These are phyloP conservation scores for Macaranga tanarius DNA, from an alignment of 441 rosid genomes.

Conservation along the genomic window DNA sequence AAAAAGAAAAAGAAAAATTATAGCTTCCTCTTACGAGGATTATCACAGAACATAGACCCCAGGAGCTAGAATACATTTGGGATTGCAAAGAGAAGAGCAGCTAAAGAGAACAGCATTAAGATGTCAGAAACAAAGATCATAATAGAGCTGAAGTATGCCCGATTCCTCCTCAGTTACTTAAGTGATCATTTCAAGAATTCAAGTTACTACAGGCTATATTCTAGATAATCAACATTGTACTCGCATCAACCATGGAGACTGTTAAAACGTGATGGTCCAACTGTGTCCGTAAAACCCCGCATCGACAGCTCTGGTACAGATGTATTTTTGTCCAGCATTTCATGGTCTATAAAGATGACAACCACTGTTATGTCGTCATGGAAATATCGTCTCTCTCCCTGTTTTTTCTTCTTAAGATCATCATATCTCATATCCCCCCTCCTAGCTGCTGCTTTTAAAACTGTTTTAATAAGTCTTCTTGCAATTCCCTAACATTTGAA, in stretches of 20 bases:
- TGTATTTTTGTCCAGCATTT: conserved; percentile 37
- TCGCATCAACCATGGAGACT: conserved; percentile 42
- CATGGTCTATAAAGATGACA: conserved; percentile 74
- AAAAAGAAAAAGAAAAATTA: background rate
- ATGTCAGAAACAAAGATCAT: too few relatives aligned
- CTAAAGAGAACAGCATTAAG: too few relatives aligned
- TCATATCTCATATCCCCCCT: conserved; percentile 66
- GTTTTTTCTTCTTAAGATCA: conserved; percentile 63
- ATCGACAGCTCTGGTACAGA: conserved; percentile 64
- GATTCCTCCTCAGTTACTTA: background rate
- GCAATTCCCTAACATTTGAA: conserved; percentile 66
- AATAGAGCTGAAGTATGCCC: background rate
- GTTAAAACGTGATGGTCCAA: conserved; percentile 70
- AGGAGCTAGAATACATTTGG: conserved; percentile 7
- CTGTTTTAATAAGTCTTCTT: conserved; percentile 62
- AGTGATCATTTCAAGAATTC: background rate
- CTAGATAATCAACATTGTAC: conserved; percentile 28
- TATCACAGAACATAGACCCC: conserved; percentile 10
- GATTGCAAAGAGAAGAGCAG: background rate
- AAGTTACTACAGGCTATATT: background rate
- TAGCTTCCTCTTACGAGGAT: conserved; percentile 12
- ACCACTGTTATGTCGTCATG: conserved; percentile 92
- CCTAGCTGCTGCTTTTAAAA: conserved; percentile 66
- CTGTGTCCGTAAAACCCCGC: conserved; percentile 56
- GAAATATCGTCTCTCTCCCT: conserved; percentile 60